Conservation (phyloP, 148 eudicot genomes). For the Cornus suecica region DNA sequence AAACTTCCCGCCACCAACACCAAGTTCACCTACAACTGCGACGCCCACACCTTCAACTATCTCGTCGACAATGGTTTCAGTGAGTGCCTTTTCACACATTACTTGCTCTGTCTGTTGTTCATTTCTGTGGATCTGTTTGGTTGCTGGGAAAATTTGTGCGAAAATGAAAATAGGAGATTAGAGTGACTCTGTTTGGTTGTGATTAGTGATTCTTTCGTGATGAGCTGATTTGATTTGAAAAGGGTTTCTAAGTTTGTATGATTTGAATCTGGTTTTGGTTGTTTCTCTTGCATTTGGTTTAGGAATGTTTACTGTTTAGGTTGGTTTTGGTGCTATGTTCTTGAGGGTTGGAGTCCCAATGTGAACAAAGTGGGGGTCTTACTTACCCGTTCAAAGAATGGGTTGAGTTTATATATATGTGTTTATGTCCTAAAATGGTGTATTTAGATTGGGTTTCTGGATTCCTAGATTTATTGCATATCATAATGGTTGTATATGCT, state of each 20-base stretch:
- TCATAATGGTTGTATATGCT: neutral
- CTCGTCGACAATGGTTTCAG: conserved; percentile 23
- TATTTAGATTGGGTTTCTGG: neutral
- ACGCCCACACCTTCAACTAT: conserved; percentile 27
- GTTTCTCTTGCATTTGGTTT: neutral
- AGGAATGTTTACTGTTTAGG: neutral
- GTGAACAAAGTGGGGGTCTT: too few species aligned
- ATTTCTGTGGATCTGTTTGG: neutral
- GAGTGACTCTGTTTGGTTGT: neutral
- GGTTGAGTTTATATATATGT: too few species aligned
- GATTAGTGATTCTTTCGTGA: neutral
- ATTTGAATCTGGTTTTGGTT: too few species aligned
- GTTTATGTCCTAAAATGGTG: neutral
- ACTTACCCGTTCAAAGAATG: too few species aligned
- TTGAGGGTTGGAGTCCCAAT: too few species aligned
- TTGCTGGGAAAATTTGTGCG: neutral
- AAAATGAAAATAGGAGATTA: neutral
- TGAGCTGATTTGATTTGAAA: neutral
- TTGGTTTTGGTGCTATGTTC: too few species aligned
- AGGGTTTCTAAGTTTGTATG: neutral
- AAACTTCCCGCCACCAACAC: conserved; percentile 23
- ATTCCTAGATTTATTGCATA: neutral
- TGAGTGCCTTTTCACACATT: neutral
- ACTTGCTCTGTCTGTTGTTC: neutral
- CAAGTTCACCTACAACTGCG: conserved; percentile 31